Base-by-base conservation (phyloP, 1,284 basidiomycete species). In the Cryptococcus wingfieldii region DNA sequence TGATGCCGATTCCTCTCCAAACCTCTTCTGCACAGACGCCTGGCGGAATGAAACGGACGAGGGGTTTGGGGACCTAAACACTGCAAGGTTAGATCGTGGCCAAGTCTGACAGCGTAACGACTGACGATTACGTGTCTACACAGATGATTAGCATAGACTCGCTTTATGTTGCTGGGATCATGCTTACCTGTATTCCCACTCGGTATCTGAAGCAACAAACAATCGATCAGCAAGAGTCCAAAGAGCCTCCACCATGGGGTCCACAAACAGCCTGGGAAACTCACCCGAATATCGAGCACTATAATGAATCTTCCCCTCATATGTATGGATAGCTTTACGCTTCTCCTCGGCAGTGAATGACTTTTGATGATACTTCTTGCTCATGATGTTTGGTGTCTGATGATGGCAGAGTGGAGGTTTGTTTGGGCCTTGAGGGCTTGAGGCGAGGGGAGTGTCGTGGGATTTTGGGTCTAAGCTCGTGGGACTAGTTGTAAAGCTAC, bases 1-100 rank as follows among this genome's bases (percentile, higher is more conserved):
- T 66, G 51, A 78, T 75, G 7, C 77, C 77, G 28, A 77, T 66
- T 16, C 74, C 72, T 54, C 77, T 61, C 77, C 77, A 78, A 18
- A 72, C 66, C 49, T 75, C 72, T 58, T 78, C 77, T 4, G 70
- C 48, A 47, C 71, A 70, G 16, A 78, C 65, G 23, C 77, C 77
- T 8, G 72, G 60, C 16, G 77, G 77, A 25, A 71, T 62, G 54
- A 67, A 78, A 55, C 74, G 70, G 28, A 75, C 67, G 9, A 78
- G 66, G 37, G 66, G 69, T 62, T 77, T 77, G 5, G 76, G 76
- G 38, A 78, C 68, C 74, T 75, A 23, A 41, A 25, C 16, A 18
- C 28, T 37, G 49, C 42, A 49, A 34, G 16, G 14, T 25, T 39
- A 12, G 6, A 19, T 27, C 12, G n/a, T 25, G 45, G 9, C 6